Percentiles rank a stretch among this genome's conserved stretches.
Conservation (phyloP, 495 filamentous ascomycete genomes). For the Tuber microsphaerosporum region DNA sequence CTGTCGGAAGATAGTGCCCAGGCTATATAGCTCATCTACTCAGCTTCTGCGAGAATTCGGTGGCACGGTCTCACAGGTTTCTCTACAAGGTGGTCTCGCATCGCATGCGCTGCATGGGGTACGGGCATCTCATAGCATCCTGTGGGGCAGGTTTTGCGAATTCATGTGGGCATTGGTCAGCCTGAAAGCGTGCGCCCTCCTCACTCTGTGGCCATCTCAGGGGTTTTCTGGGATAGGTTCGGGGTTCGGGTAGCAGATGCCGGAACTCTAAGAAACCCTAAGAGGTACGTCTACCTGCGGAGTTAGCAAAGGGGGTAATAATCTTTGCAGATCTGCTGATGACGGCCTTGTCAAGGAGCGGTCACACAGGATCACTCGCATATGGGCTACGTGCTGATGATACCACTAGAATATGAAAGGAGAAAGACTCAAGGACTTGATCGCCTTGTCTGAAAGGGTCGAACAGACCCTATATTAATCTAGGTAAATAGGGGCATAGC, state of each 20-base stretch:
- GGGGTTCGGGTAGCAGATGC: neutral
- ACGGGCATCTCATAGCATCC: neutral
- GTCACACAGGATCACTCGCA: neutral
- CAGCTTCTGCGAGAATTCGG: neutral
- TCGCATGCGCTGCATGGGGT: neutral
- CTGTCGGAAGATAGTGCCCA: neutral
- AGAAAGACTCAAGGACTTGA: neutral
- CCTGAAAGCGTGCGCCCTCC: neutral
- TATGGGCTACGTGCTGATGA: neutral
- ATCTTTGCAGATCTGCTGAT: neutral
- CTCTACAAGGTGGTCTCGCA: neutral
- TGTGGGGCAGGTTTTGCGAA: neutral
- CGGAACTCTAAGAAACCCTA: neutral
- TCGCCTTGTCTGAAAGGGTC: neutral
- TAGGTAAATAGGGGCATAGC: neutral
- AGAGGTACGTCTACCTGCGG: neutral
- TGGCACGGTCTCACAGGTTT: neutral
- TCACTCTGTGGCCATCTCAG: neutral
- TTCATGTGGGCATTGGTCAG: neutral
- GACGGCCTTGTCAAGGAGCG: neutral
- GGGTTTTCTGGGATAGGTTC: neutral
- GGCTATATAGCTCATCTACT: neutral
- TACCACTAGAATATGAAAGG: neutral
- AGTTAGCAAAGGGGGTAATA: neutral
- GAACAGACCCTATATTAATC: neutral